Conservation (phyloP, 495 filamentous ascomycete genomes). For the Podospora anserina region DNA sequence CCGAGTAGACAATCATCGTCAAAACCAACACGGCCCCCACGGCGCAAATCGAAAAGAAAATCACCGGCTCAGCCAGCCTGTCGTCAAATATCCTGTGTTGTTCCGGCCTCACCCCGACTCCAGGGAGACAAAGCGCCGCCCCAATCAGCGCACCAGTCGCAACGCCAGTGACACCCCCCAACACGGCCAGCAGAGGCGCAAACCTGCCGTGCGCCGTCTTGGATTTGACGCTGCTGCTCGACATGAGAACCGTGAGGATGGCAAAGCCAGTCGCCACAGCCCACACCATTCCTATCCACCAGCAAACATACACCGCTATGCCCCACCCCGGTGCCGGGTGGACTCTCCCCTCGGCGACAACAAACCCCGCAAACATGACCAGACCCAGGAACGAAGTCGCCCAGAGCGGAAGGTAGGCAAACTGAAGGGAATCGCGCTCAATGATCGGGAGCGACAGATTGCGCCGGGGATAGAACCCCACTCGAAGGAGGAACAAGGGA, state of each 20-base stretch:
- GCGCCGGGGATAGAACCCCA: constrained; percentile 5
- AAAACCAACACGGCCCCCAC: constrained; percentile 11
- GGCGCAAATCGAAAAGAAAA: constrained; percentile 14
- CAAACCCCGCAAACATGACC: constrained; percentile 10
- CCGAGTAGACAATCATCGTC: constrained; percentile 10
- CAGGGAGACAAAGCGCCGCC: neutral
- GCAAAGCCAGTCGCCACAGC: constrained; percentile 1
- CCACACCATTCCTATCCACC: constrained; percentile 21
- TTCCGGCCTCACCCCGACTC: neutral
- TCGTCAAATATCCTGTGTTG: neutral
- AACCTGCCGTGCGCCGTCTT: constrained; percentile 13
- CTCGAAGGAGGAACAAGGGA: constrained; percentile 12
- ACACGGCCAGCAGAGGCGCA: constrained; percentile 6
- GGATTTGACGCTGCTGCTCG: neutral
- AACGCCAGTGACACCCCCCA: constrained; percentile 7
- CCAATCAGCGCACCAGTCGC: constrained; percentile 13
- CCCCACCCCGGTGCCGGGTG: neutral
- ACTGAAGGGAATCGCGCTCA: constrained; percentile 5
- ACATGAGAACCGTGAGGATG: constrained; percentile 4
- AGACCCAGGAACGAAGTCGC: constrained; percentile 11
- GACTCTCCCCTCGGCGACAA: constrained; percentile 5
- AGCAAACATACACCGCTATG: constrained; percentile 10
- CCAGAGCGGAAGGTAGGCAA: constrained; percentile 12
- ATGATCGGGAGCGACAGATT: constrained; percentile 2
- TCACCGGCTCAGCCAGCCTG: constrained; percentile 10